Conservation (phyloP, 768 basidiomycete species). For the Boletus rubescentipes region DNA sequence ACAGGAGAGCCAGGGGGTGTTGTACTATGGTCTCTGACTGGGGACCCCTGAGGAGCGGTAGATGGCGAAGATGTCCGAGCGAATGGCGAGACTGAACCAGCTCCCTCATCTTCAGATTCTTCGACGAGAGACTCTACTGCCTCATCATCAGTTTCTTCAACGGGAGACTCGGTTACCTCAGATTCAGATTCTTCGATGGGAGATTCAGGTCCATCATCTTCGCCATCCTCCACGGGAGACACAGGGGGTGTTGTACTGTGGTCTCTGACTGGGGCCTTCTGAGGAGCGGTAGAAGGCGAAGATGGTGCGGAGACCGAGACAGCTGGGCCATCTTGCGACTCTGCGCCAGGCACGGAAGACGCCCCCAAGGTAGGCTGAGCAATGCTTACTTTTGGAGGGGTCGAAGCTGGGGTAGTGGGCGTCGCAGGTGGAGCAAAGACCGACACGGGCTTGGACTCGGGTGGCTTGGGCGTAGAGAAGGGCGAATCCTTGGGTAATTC, state of each 20-base stretch:
- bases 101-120: constrained; percentile 22
- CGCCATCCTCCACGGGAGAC: constrained; percentile 48
- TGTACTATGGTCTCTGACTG: constrained; percentile 45
- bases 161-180: too few species aligned
- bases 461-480: constrained; percentile 44
- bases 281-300: constrained; percentile 17
- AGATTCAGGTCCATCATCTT: too few species aligned
- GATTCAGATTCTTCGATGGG: too few species aligned
- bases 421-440: constrained; percentile 34
- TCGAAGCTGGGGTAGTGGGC: constrained; percentile 16
- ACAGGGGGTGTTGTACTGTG: constrained; percentile 63
- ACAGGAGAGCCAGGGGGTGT: constrained; percentile 68
- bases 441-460: constrained; percentile 36
- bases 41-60: constrained; percentile 27
- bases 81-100: constrained; percentile 34
- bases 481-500: constrained; percentile 46
- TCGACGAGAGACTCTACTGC: too few species aligned
- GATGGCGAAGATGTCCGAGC: constrained; percentile 26
- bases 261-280: constrained; percentile 37
- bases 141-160: too few species aligned
- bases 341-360: constrained; percentile 30
- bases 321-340: background rate
- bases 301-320: constrained; percentile 35
- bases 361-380: constrained; percentile 38
- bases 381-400: constrained; percentile 21